phyloP scores from a whole-genome alignment of 257 asterid genomes.

The Gentiana dahurica region DNA sequence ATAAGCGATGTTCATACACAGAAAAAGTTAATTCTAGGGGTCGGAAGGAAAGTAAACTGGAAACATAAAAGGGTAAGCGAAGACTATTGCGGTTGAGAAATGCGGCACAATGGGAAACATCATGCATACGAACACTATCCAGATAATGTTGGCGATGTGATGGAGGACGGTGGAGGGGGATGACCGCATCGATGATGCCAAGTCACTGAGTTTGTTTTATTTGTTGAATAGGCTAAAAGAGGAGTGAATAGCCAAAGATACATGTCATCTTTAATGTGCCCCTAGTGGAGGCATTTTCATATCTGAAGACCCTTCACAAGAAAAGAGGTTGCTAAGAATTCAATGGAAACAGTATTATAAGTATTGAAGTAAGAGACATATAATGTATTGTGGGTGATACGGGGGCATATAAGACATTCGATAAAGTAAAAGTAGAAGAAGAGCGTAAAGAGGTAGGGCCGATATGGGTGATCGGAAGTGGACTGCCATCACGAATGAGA shows the following conservation, averaged over 20 bases:
- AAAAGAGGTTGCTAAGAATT: neutral
- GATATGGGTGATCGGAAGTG: neutral
- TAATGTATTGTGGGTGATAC: neutral
- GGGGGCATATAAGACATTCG: slow-evolving; percentile 6
- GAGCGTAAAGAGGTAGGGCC: neutral
- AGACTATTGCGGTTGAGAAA: neutral
- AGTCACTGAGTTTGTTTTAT: neutral
- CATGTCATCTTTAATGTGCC: neutral
- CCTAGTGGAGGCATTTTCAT: neutral
- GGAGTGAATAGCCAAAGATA: neutral
- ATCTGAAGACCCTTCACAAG: slow-evolving; percentile 2
- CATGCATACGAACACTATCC: neutral
- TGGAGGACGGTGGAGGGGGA: neutral
- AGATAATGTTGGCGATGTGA: neutral
- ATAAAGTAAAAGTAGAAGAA: neutral
- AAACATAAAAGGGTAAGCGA: neutral
- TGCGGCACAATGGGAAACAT: neutral
- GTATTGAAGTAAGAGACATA: neutral
- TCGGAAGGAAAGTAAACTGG: neutral
- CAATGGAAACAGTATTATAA: neutral
- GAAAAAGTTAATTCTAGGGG: neutral
- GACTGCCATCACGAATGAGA: neutral
- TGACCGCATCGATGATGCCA: slow-evolving; percentile 1
- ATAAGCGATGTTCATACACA: neutral
- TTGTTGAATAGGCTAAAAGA: neutral